A percentile compares a stretch with the other conserved stretches of the same genome.
Conservation (phyloP, 768 basidiomycete genomes). For the Boletus subcaerulescens region DNA sequence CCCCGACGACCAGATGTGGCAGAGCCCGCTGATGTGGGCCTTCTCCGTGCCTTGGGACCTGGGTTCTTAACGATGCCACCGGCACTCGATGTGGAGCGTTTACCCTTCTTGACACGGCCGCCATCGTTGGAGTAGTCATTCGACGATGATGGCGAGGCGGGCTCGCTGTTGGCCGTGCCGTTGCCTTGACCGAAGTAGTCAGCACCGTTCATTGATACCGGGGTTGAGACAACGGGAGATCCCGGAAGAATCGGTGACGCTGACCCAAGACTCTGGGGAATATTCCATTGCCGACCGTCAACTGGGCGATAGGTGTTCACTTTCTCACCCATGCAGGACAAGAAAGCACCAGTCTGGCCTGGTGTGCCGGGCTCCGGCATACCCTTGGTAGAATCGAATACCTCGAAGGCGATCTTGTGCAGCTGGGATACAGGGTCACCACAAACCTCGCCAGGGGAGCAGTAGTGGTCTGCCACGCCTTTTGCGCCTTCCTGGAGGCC, state of each 20-base stretch:
- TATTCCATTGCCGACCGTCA: constrained; percentile 79
- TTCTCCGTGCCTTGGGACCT: constrained; percentile 52
- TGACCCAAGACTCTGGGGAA: constrained; percentile 39
- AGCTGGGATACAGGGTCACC: constrained; percentile 94
- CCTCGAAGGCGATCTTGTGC: constrained; percentile 94
- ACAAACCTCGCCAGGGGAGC: constrained; percentile 79
- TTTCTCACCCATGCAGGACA: constrained; percentile 91
- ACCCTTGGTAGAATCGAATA: constrained; percentile 68
- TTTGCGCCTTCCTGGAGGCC: constrained; percentile 87
- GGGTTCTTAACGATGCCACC: constrained; percentile 38
- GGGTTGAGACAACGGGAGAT: constrained; percentile 68
- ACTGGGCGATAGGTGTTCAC: constrained; percentile 87
- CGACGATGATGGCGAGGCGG: constrained; percentile 57
- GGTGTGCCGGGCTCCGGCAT: constrained; percentile 76
- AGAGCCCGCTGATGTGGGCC: constrained; percentile 76
- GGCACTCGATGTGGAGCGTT: constrained; percentile 74
- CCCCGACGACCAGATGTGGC: constrained; percentile 66
- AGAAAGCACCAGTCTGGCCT: constrained; percentile 75
- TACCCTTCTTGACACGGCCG: constrained; percentile 76
- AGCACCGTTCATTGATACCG: constrained; percentile 46
- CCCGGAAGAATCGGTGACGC: constrained; percentile 61
- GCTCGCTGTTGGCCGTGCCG: constrained; percentile 57
- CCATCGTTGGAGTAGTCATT: constrained; percentile 81
- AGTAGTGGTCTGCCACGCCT: constrained; percentile 79
- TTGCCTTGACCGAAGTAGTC: constrained; percentile 60